Percentiles rank a stretch among this genome's conserved stretches.
These are phyloP conservation scores for Yamadazyma dushanensis DNA, from an alignment of 1,139 yeast genomes.

Conservation along the genomic window DNA sequence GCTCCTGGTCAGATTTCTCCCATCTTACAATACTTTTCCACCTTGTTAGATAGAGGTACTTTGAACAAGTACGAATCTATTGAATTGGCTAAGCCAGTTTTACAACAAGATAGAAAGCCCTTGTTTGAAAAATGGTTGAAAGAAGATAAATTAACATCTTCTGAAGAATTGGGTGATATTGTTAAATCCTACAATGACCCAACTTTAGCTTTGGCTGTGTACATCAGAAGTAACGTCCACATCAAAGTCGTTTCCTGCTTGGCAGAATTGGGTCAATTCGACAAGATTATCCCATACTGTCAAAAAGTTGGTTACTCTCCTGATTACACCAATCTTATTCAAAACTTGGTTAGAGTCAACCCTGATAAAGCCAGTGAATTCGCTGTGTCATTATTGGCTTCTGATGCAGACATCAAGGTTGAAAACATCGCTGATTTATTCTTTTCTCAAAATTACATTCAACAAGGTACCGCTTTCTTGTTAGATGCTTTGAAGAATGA, in stretches of 20 bases:
- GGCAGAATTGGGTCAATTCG: constrained; percentile 96
- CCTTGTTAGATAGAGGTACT: constrained; percentile 88
- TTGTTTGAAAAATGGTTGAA: constrained; percentile 94
- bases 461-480: constrained; percentile 98
- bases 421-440: constrained; percentile 92
- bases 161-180: constrained; percentile 96
- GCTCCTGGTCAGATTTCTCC: constrained; percentile 96
- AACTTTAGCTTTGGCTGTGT: constrained; percentile 86
- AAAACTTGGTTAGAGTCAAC: constrained; percentile 84
- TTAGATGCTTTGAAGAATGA: constrained; percentile 94
- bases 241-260: constrained; percentile 88
- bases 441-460: constrained; percentile 90
- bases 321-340: constrained; percentile 86
- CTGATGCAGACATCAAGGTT: constrained; percentile 66
- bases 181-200: constrained; percentile 81
- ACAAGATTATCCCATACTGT: constrained; percentile 92
- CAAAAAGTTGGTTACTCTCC: constrained; percentile 88
- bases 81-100: constrained; percentile 92
- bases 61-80: constrained; percentile 91
- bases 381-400: constrained; percentile 79
- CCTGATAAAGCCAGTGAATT: constrained; percentile 99
- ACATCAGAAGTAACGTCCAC: constrained; percentile 80
- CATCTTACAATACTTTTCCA: constrained; percentile 87
- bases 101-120: constrained; percentile 94
- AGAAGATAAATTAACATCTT: constrained; percentile 89